Percentiles rank a stretch among this genome's conserved stretches.
phyloP scores from a whole-genome alignment of 2,329 filamentous ascomycete species.

The Ascochyta clinopodiicola region DNA sequence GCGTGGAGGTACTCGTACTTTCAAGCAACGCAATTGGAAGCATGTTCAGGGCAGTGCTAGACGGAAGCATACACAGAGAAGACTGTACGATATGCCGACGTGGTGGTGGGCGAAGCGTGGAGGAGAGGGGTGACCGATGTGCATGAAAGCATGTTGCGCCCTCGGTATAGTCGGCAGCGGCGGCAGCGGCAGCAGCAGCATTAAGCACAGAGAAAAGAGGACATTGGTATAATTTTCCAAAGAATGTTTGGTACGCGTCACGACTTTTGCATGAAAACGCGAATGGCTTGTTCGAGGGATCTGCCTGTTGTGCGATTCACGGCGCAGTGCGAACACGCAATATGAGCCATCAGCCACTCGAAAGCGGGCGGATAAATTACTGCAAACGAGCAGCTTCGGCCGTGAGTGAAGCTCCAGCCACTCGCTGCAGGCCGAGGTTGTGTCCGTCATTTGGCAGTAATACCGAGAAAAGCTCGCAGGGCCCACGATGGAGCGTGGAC shows the following conservation, averaged over 20 bases:
- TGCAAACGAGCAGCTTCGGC: neutral
- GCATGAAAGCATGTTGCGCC: constrained; percentile 1
- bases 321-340: neutral
- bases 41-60: constrained; percentile 22
- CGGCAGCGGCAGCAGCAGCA: constrained; percentile 4
- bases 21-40: constrained; percentile 19
- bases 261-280: neutral
- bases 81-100: constrained; percentile 32
- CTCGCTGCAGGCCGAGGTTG: constrained; percentile 12
- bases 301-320: neutral
- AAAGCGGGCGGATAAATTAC: constrained; percentile 16
- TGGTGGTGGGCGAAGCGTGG: neutral
- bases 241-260: neutral
- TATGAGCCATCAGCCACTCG: neutral
- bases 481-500: neutral
- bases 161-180: constrained; percentile 1
- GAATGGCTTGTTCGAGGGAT: neutral
- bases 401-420: neutral
- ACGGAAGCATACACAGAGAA: constrained; percentile 21
- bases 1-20: constrained; percentile 24
- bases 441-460: constrained; percentile 6
- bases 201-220: constrained; percentile 1
- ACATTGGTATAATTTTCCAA: neutral
- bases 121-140: constrained; percentile 3
- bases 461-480: constrained; percentile 14